Evolutionary conservation across 2,329 filamentous ascomycete species (phyloP), one percentile per base, ranked within the genome.

Genomic region (Didymella sp.): DNA sequence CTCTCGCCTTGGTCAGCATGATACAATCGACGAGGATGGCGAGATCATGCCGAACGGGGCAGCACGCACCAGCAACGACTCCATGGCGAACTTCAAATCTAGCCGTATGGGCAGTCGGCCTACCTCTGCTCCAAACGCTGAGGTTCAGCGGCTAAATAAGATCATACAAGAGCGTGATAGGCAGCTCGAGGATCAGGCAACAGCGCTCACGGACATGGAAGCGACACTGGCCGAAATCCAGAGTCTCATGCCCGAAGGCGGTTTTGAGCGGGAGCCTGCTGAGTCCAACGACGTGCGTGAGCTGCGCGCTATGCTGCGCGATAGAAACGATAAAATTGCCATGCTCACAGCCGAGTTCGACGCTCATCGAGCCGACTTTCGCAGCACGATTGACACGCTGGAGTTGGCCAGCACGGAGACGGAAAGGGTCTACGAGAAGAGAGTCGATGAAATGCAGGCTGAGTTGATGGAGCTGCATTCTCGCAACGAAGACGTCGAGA

Each of bases 291-390:
- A 96, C 73, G 83, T 87, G 2, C 75, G 84, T 5, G 90, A 96
- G 72, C 81, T 99, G 55, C 87, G 93, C 51, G 85, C 89, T n/a
- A 78, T 96, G 67, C 79, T 99, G 51, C 85, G 91, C 22, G 95
- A 99, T 78, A 97, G 96, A 83, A 97, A 97, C 69, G 95, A 99
- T 56, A 96, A 93, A 80, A 97, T 99, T 64, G 88, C 89, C 24
- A 88, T 94, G 82, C 84, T 99, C 66, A 98, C 93, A 0, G 87
- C 91, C 8, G 95, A 99, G 73, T 99, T 99, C 69, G 95, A 99
- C 72, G 87, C 89, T 9, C 94, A 99, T 73, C 86, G 95, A 56
- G 94, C 95, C 17, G 95, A 99, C 76, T 99, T 99, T 78, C 84
- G 95, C 64, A 96, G 91, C 75, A 99, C 95, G 17, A 95, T 99